Conservation (phyloP, 768 basidiomycete species). For the Dioszegia aurantiaca region DNA sequence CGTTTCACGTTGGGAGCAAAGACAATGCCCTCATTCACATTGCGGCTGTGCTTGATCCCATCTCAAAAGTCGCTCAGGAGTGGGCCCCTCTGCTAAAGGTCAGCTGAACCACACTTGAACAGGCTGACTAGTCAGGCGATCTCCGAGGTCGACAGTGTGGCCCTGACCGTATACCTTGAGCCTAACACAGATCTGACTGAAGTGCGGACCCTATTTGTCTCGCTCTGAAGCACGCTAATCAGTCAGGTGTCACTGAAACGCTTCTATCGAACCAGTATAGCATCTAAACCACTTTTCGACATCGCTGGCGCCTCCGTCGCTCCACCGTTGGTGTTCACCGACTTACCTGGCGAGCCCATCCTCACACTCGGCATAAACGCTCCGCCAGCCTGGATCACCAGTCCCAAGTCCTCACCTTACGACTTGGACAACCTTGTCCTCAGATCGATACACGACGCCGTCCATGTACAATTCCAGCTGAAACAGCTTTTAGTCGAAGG, state of each 20-base stretch:
- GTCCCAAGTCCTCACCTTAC: conserved; percentile 79
- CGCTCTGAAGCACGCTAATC: not conserved
- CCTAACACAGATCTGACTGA: conserved; percentile 64
- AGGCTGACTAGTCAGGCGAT: conserved; percentile 34
- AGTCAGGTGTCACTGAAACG: conserved; percentile 81
- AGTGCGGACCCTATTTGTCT: conserved; percentile 55
- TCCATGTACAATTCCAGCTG: conserved; percentile 63
- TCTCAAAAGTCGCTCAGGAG: conserved; percentile 78
- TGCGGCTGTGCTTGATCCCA: conserved; percentile 73
- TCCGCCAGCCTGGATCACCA: conserved; percentile 86
- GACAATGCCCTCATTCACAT: conserved; percentile 67
- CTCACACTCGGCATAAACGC: conserved; percentile 93
- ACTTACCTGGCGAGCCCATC: conserved; percentile 78
- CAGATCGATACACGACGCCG: conserved; percentile 58
- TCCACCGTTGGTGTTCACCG: conserved; percentile 63
- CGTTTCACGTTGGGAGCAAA: conserved; percentile 68
- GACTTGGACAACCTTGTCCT: conserved; percentile 96
- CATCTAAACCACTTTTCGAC: conserved; percentile 63
- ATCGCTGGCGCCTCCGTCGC: conserved; percentile 54
- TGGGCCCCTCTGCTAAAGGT: conserved; percentile 80
- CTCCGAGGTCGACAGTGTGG: conserved; percentile 45
- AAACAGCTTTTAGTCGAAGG: conserved; percentile 92
- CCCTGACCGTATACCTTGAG: conserved; percentile 75
- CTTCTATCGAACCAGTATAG: conserved; percentile 80
- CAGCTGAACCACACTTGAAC: conserved; percentile 19